Percentiles rank a stretch among this genome's conserved stretches.
Conservation (phyloP, 257 asterid genomes). For the Fraxinus cuspidata region DNA sequence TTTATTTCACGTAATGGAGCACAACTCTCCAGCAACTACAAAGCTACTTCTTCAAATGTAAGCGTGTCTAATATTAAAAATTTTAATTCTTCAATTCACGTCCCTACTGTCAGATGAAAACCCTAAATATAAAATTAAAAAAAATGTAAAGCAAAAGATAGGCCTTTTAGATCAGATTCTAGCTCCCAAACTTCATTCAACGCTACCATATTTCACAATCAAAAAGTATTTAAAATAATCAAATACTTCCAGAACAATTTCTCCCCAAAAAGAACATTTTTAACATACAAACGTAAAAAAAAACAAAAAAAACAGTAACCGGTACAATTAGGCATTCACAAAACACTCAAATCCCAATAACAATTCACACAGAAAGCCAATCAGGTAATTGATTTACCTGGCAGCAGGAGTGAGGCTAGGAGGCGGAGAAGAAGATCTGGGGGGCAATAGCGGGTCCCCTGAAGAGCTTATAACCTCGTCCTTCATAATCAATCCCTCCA, state of each 20-base stretch:
- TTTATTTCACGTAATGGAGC: conserved; percentile 13
- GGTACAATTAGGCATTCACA: conserved; percentile 11
- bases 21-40: background rate
- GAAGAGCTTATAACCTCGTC: conserved; percentile 97
- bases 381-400: conserved; percentile 50
- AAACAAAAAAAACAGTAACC: background rate
- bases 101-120: conserved; percentile 19
- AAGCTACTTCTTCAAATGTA: conserved; percentile 7
- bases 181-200: background rate
- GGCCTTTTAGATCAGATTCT: conserved; percentile 4
- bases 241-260: background rate
- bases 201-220: background rate
- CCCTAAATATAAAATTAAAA: conserved; percentile 20
- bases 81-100: conserved; percentile 2
- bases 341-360: conserved; percentile 14
- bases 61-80: background rate
- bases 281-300: background rate
- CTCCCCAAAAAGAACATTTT: conserved; percentile 29
- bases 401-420: conserved; percentile 88
- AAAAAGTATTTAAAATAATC: background rate
- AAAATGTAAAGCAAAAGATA: background rate
- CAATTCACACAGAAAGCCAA: background rate
- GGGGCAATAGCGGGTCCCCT: conserved; percentile 66
- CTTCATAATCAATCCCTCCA: conserved; percentile 49
- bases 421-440: conserved; percentile 86